Percentiles rank a stretch among this genome's conserved stretches.
Evolutionary conservation across 2,329 filamentous ascomycete species (phyloP).

Genomic region (Aschersonia sp.): DNA sequence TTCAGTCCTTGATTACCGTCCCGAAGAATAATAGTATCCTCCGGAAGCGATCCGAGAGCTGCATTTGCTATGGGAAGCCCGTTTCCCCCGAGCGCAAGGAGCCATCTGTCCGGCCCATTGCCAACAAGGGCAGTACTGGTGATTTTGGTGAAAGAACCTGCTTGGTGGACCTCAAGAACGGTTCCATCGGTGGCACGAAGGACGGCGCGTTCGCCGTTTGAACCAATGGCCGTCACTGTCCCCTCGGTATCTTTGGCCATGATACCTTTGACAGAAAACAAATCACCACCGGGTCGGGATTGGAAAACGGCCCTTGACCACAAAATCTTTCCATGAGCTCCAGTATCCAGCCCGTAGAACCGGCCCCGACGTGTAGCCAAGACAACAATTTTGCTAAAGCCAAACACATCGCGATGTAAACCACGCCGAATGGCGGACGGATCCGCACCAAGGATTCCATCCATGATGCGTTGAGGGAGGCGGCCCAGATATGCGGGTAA

Average conservation of each 20-base stretch:
- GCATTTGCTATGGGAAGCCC: slow-evolving; percentile 32
- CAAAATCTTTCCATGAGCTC: slow-evolving; percentile 54
- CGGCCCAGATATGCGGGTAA: slow-evolving; percentile 59
- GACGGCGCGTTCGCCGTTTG: slow-evolving; percentile 47
- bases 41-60: slow-evolving; percentile 29
- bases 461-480: slow-evolving; percentile 54
- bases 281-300: slow-evolving; percentile 32
- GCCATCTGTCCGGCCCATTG: slow-evolving; percentile 33
- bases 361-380: slow-evolving; percentile 68
- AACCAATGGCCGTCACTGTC: slow-evolving; percentile 41
- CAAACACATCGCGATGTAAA: slow-evolving; percentile 60
- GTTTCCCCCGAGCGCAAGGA: slow-evolving; percentile 36
- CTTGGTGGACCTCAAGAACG: slow-evolving; percentile 10
- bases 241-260: slow-evolving; percentile 42
- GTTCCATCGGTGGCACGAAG: slow-evolving; percentile 39
- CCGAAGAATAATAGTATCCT: slow-evolving; percentile 39
- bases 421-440: slow-evolving; percentile 26
- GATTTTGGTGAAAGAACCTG: slow-evolving; percentile 1
- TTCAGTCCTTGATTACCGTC: slow-evolving; percentile 33
- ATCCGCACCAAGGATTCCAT: slow-evolving; percentile 45
- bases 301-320: slow-evolving; percentile 59
- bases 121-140: slow-evolving; percentile 35
- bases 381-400: slow-evolving; percentile 74
- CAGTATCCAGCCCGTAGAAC: slow-evolving; percentile 66
- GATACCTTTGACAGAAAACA: slow-evolving; percentile 55